Base-by-base conservation (phyloP, 2,329 filamentous ascomycete species). In the Verticillium nonalfalfae region DNA sequence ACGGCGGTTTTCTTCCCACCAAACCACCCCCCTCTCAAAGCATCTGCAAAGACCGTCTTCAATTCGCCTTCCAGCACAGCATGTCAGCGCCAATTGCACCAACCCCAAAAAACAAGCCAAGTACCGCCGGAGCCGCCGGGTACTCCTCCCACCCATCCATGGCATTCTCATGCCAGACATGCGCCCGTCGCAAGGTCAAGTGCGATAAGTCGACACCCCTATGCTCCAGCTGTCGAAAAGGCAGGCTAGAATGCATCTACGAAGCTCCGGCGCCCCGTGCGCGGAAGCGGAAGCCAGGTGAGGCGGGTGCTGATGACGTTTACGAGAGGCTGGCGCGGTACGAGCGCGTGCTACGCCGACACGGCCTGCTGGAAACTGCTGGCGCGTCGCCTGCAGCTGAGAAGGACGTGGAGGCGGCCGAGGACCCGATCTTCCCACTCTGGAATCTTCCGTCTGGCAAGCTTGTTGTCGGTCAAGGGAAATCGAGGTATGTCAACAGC, bases 401-500 rank as follows among this genome's bases (percentile, higher is more conserved):
- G 7, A 21, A 26, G 45, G 15, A 39, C 5, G 36, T 18, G 45
- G 39, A 59, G 18, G 3, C 34, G 2, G 33, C 26, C n/a, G 52
- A 63, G 35, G 59, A 64, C 34, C 45, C 59, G 14, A 26, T 65
- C 5, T 61, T 61, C 3, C 56, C 60, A 11, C 62, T 59, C 9
- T 62, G 59, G 52, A 56, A 57, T 11, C 39, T 61, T 14, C 18
- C 59, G 11, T 10, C 58, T 1, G 69, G 68, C 13, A 69, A 63
- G 50, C 65, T 72, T n/a, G 39, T 70, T 5, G 63, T 68, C 2
- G 63, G 57, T 14, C 45, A 65, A 13, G 75, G 75, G 54, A 76
- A 74, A 61, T 74, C 77, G 7, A 68, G 78, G 57, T 81, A 79
- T 59, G 73, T 80, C 57, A 73, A 78, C 63, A 77, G 68, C 62